These are phyloP conservation scores for Cucurbita moschata DNA, from an alignment of 306 rosid species.

Conservation along the genomic window DNA sequence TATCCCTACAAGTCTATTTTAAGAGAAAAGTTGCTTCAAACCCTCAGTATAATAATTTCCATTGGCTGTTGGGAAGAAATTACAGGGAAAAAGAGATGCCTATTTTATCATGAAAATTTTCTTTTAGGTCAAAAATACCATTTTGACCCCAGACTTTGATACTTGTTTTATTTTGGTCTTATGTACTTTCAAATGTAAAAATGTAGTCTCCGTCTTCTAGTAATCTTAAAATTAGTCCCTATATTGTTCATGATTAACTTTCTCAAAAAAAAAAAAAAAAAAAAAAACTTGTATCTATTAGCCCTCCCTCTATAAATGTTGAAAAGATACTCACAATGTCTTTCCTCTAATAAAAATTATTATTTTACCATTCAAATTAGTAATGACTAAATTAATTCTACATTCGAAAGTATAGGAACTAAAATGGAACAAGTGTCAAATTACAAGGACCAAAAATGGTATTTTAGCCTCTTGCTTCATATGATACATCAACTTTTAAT, in stretches of 20 bases:
- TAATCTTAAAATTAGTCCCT: background rate
- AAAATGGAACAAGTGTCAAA: background rate
- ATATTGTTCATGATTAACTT: background rate
- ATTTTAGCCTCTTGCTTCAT: background rate
- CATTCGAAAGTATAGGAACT: background rate
- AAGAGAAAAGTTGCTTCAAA: background rate
- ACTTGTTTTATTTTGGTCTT: background rate
- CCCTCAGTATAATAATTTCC: background rate
- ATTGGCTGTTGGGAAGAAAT: background rate
- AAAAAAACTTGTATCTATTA: background rate
- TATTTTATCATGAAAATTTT: background rate
- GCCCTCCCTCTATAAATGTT: background rate
- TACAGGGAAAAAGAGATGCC: background rate
- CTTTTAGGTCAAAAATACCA: background rate
- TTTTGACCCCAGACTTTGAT: background rate
- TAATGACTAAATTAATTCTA: background rate
- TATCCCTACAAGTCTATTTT: conserved; percentile 78
- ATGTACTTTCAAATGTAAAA: background rate
- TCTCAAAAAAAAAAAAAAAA: background rate
- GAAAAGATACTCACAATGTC: background rate
- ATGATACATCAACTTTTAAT: background rate
- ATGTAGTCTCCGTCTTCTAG: background rate
- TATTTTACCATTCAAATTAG: too few relatives aligned
- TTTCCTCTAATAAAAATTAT: background rate
- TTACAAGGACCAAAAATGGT: background rate